These are phyloP conservation scores for Leptographium lundbergii DNA, from an alignment of 2,329 filamentous ascomycete species.

Conservation along the genomic window DNA sequence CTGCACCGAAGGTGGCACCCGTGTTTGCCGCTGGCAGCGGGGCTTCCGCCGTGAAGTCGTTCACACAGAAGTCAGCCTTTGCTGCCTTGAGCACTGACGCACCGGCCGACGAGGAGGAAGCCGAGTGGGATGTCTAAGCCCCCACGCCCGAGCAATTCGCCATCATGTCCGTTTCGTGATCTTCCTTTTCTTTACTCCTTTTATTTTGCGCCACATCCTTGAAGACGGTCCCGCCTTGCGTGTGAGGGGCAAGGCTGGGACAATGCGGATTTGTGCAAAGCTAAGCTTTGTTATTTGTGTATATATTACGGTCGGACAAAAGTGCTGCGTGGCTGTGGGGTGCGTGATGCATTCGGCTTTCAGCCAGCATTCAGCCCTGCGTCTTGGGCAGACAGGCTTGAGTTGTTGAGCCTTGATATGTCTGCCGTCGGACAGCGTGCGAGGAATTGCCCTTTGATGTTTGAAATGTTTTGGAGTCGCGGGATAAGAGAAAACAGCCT, in stretches of 20 bases:
- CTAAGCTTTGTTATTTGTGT: neutral
- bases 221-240: neutral
- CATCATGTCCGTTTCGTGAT: neutral
- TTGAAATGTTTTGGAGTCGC: neutral
- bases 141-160: slow-evolving; percentile 24
- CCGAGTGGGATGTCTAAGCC: slow-evolving; percentile 40
- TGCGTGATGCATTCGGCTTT: neutral
- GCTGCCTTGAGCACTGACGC: slow-evolving; percentile 33
- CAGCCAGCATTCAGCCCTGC: neutral
- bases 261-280: neutral
- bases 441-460: neutral
- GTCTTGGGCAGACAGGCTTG: neutral
- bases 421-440: neutral
- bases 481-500: neutral
- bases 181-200: neutral
- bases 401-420: neutral
- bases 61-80: slow-evolving; percentile 31
- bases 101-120: slow-evolving; percentile 24
- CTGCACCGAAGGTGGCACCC: slow-evolving; percentile 10
- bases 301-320: neutral
- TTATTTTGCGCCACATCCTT: neutral
- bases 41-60: slow-evolving; percentile 17
- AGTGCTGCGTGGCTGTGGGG: neutral
- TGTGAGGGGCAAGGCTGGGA: neutral
- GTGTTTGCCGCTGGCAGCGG: slow-evolving; percentile 11